Base-by-base conservation (phyloP, 2,329 filamentous ascomycete genomes). In the Colletotrichum musicola region DNA sequence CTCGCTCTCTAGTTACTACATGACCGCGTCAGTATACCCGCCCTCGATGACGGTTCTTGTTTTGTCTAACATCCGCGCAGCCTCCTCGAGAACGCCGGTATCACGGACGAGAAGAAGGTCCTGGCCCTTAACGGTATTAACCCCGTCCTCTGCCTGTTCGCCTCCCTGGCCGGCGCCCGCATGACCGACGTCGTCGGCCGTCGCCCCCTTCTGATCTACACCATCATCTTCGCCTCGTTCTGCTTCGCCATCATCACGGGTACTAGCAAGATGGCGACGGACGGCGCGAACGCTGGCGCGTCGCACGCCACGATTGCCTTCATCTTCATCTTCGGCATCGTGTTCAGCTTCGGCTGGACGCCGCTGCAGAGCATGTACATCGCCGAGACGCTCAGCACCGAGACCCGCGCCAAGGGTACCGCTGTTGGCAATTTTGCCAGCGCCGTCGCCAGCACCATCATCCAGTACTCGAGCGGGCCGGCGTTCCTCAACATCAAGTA, bases 131-230 rank as follows among this genome's bases (percentile, higher is more conserved):
- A 87, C 74, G 84, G 78, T 40, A 81, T 86, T 71, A 86, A 88
- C 74, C 85, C 87, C 25, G 83, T 87, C 25, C 77, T 88, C 40
- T 86, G 84, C 73, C 81, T 85, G 66, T 71, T 84, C 1, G 83
- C 80, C 1, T 84, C 86, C 18, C 79, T 88, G 18, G 72, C 85
- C 0, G 89, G 89, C 53, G 86, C 88, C 4, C 79, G 82, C 14
- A 80, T 90, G 57, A 86, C 87, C 1, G 88, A 90, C 46, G 81
- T 82, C 1, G 68, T 89, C 6, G 87, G 88, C n/a, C 86, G 89
- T 44, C 85, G 89, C 3, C 85, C 86, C 0, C 77, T 88, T 7
- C 76, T 88, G 13, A 75, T 88, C 4, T 82, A 80, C 74, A 81
- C 81, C 4, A 84, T 83, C 47, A 74, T 84, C 12, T 84, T 82